Percentiles rank a stretch among this genome's conserved stretches.
Evolutionary conservation across 257 asterid genomes (phyloP).

Genomic region (Euphrasia confusa): DNA sequence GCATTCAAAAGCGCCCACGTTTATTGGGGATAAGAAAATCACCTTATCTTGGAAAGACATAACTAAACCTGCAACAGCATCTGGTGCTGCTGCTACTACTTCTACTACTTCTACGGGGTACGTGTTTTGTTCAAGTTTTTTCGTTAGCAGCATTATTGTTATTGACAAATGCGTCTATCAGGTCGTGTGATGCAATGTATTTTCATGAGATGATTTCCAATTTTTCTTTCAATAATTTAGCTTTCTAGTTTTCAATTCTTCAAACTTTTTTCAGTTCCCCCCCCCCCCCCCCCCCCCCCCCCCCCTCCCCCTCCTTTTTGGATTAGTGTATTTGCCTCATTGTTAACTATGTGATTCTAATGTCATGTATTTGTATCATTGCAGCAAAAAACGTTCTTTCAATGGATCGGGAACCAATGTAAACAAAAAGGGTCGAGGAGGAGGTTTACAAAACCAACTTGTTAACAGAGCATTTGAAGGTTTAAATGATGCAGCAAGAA

Average conservation of each 20-base stretch:
- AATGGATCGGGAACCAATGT: conserved; percentile 42
- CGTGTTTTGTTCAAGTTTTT: conserved; percentile 35
- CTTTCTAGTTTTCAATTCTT: too few species aligned
- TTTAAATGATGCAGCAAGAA: conserved; percentile 36
- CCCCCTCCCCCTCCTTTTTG: too few species aligned
- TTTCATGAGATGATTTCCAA: too few species aligned
- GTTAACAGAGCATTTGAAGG: conserved; percentile 74
- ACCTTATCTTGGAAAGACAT: conserved; percentile 90
- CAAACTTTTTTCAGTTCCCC: too few species aligned
- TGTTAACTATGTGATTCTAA: background rate
- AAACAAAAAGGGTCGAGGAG: conserved; percentile 64
- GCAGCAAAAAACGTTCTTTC: conserved; percentile 67
- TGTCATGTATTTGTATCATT: background rate
- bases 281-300: too few species aligned
- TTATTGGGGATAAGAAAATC: conserved; percentile 71
- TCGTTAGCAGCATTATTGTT: background rate
- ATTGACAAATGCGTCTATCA: too few species aligned
- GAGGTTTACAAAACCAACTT: conserved; percentile 62
- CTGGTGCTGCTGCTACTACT: conserved; percentile 38
- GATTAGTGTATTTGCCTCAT: too few species aligned
- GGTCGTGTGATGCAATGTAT: too few species aligned
- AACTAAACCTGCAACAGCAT: conserved; percentile 37
- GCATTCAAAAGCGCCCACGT: conserved; percentile 85
- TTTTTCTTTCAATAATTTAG: too few species aligned
- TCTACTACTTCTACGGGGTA: conserved; percentile 57